Base-by-base conservation (phyloP, 208 protist species). In the Trypanosoma melophagium region DNA sequence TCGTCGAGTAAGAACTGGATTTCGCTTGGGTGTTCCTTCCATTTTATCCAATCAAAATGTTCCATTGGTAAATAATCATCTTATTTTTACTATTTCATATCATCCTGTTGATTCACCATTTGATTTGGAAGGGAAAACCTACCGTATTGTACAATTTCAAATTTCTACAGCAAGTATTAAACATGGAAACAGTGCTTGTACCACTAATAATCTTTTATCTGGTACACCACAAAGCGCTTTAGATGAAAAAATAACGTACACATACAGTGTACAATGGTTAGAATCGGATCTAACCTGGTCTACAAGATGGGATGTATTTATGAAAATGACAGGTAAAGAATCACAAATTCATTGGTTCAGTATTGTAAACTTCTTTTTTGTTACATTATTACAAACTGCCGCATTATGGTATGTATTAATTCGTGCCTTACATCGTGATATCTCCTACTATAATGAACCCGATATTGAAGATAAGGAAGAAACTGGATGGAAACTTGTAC, bases 351-450 rank as follows among this genome's bases (percentile, higher is more conserved):
- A 98, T 76, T 98, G 90, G 96, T 97, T 97, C 76, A 94, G 89
- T 12, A 97, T 98, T 57, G 60, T 98, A 47, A 99, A 98, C 83
- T 96, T 89, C n/a, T 83, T 98, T 9, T 86, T 97, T 51, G 93
- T 98, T 24, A 93, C 98, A 12, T 44, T 99, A 47, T 90, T 99
- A 74, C 86, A 98, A 16, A 89, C 94, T 7, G 63, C 67, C 41
- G 93, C 98, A 67, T 74, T 99, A n/a, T 97, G 95, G 22, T 95
- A 98, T 79, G 96, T 98, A 54, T 83, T 99, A 76, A 69, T 98
- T 51, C 77, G 95, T 7, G 96, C 93, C 2, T 83, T 99, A 25
- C 86, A 91, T 45, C 76, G 81, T 9, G 98, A 99, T 70, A 84
- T 99, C 47, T 64, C 60, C 7, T 58, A 79, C 40, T 98, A 98